These are phyloP conservation scores for Aspergillus floridensis DNA, from an alignment of 2,329 filamentous ascomycete genomes.

Conservation along the genomic window DNA sequence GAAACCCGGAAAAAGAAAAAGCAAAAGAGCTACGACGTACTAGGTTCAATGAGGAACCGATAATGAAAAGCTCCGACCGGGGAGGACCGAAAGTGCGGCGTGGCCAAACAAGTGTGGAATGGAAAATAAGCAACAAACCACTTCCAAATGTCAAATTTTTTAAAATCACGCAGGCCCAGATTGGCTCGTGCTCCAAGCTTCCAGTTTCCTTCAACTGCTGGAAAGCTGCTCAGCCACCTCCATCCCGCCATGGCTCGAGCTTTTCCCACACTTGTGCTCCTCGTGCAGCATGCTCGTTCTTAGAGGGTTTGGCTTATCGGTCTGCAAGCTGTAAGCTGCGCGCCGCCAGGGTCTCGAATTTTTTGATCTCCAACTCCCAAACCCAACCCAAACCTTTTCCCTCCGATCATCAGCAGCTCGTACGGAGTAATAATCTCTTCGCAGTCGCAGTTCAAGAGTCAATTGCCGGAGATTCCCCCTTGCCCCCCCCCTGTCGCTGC, in stretches of 20 bases:
- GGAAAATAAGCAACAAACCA: neutral
- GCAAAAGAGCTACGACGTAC: neutral
- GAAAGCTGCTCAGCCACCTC: neutral
- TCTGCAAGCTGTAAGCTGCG: neutral
- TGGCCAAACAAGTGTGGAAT: no score
- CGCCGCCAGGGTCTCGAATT: no score
- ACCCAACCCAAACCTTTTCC: no score
- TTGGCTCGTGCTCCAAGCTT: neutral
- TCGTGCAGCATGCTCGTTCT: neutral
- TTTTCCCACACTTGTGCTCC: neutral
- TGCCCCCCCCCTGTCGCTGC: neutral
- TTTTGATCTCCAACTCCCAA: no score
- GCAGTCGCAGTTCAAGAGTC: neutral
- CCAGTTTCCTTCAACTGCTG: neutral
- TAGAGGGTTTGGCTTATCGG: neutral
- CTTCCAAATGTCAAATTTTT: neutral
- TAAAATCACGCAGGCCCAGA: neutral
- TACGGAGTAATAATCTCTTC: no score
- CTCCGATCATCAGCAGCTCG: no score
- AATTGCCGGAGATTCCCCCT: neutral
- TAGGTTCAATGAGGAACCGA: neutral
- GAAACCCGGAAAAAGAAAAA: neutral
- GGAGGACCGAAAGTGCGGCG: neutral
- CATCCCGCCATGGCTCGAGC: neutral
- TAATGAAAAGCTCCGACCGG: neutral